phyloP scores from a whole-genome alignment of 305 asterid genomes.

The Withania somnifera region DNA sequence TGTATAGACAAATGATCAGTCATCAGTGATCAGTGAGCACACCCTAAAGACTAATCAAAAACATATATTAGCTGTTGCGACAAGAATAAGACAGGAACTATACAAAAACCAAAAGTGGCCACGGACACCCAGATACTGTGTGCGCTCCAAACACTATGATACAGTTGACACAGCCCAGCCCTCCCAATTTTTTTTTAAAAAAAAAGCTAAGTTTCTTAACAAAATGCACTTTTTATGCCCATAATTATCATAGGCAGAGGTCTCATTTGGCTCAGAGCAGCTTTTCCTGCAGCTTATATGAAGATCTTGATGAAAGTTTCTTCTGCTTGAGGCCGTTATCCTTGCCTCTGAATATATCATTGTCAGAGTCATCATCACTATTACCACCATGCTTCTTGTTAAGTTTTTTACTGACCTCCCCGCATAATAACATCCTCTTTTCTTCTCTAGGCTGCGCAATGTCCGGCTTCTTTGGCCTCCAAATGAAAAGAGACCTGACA shows the following conservation, averaged over 20 bases:
- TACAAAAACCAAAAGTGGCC: background rate
- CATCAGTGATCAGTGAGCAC: background rate
- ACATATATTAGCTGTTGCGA: background rate
- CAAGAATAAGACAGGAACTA: background rate
- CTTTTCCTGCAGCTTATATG: constrained; percentile 22
- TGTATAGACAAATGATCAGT: background rate
- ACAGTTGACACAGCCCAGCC: background rate
- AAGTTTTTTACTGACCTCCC: constrained; percentile 33
- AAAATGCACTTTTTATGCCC: background rate
- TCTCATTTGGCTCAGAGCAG: background rate
- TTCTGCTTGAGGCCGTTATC: constrained; percentile 33
- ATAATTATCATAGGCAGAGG: background rate
- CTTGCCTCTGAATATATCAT: constrained; percentile 23
- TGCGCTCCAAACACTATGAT: background rate
- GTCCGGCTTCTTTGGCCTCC: constrained; percentile 66
- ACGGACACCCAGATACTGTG: background rate
- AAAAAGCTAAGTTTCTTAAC: background rate
- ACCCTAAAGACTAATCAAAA: background rate
- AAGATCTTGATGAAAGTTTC: constrained; percentile 28
- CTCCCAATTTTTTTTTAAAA: background rate
- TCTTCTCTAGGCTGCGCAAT: constrained; percentile 26
- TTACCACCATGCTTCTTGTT: constrained; percentile 38
- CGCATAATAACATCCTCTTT: constrained; percentile 48
- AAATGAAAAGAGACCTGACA: constrained; percentile 79
- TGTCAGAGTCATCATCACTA: constrained; percentile 48